phyloP scores from a whole-genome alignment of 2,329 filamentous ascomycete species.

The Epichloe sp. region DNA sequence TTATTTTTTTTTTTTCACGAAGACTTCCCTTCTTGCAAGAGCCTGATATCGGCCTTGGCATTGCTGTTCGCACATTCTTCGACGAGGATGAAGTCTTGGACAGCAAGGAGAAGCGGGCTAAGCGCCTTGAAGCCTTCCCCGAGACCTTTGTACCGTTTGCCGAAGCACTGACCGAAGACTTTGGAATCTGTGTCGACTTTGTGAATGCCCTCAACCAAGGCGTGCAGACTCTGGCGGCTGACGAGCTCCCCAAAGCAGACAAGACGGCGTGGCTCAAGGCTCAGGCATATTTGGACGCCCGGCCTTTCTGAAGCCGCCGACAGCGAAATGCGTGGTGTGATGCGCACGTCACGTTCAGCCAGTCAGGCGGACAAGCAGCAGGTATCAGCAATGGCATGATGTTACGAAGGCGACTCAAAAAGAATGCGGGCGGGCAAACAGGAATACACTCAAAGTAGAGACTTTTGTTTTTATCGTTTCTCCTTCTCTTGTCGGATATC shows the following conservation, averaged over 20 bases:
- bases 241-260: constrained; percentile 33
- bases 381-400: background rate
- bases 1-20: background rate
- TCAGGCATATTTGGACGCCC: constrained; percentile 35
- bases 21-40: constrained; percentile 56
- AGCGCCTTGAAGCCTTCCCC: constrained; percentile 37
- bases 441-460: background rate
- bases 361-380: no score
- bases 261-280: constrained; percentile 43
- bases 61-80: constrained; percentile 68
- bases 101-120: constrained; percentile 31
- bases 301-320: constrained; percentile 23
- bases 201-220: constrained; percentile 44
- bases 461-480: background rate
- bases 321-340: background rate
- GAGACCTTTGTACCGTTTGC: constrained; percentile 44
- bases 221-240: constrained; percentile 37
- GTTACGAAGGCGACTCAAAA: background rate
- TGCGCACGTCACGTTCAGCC: background rate
- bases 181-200: constrained; percentile 43
- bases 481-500: background rate
- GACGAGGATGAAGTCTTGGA: constrained; percentile 55
- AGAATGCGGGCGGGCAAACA: no score
- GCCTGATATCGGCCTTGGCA: constrained; percentile 62
- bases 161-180: constrained; percentile 44